Base-by-base conservation (phyloP, 306 rosid species). In the Cucurbita argyrosperma region DNA sequence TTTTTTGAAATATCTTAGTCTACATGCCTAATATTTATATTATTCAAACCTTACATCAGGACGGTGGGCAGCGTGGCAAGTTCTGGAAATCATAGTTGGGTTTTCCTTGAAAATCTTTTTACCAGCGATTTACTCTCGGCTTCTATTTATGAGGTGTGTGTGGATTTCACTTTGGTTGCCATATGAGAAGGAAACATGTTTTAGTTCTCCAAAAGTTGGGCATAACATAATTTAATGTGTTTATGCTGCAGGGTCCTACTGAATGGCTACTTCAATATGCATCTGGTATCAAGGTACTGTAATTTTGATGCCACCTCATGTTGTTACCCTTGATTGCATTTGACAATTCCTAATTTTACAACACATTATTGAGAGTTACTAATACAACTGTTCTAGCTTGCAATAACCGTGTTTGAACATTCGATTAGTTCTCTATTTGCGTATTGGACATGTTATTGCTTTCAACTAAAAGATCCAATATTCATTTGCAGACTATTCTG, bases 211-310 rank as follows among this genome's bases (percentile, higher is more conserved):
- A 23, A 45, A 73, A 26, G 26, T 74, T 16, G 49, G 10, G 46
- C 38, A 74, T 50, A 26, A 40, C 74, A 57, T 77, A 68, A 40
- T 83, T 23, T 81, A 77, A 77, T 61, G 73, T 46, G n/a, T 80
- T 80, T 80, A 69, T 67, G 40, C 76, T 80, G 63, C 82, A 93
- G 97, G 85, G 86, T 81, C 90, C 82, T 61, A 86, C 85, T 75
- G 97, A 89, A 76, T 90, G 94, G 94, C 77, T 88, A 65, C 87
- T 89, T 78, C 98, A 94, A 78, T 86, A 81, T 89, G 90, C 90
- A 43, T 82, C 83, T 67, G 95, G 96, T 63, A 76, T 94, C 79
- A 94, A 90, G 98, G 98, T 94, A 86, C 52, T 46, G 18, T 40
- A 10, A 67, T 66, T 61, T 66, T 76, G 40, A 59, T 62, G 12